Evolutionary conservation across 139 green algal genomes (phyloP).

Genomic region (Choricystis sp.): DNA sequence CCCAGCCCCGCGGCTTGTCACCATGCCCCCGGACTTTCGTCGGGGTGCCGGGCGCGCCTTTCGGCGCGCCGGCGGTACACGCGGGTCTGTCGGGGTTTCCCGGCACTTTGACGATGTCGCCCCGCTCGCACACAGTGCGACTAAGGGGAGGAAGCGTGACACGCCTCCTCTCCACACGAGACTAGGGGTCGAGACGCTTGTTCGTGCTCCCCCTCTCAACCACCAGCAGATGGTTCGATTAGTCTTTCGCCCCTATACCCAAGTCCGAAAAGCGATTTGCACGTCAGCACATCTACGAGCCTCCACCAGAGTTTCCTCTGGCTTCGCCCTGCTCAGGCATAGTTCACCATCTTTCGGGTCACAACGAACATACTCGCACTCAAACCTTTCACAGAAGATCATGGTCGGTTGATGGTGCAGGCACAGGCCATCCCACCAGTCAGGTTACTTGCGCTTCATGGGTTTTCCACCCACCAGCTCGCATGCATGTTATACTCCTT

Average conservation of each 20-base stretch:
- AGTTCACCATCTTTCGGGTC: slow-evolving; percentile 93
- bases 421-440: slow-evolving; percentile 48
- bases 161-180: slow-evolving; percentile 1
- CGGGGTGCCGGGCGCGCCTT: background rate
- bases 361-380: slow-evolving; percentile 74
- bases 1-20: slow-evolving; percentile 5
- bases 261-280: slow-evolving; percentile 94
- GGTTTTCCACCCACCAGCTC: slow-evolving; percentile 68
- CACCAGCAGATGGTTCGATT: slow-evolving; percentile 74
- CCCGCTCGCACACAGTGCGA: background rate
- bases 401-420: slow-evolving; percentile 76
- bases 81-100: slow-evolving; percentile 5
- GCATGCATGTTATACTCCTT: slow-evolving; percentile 82
- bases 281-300: slow-evolving; percentile 89
- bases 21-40: slow-evolving; percentile 1
- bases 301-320: slow-evolving; percentile 88
- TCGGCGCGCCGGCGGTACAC: slow-evolving; percentile 2
- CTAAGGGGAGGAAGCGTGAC: background rate
- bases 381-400: slow-evolving; percentile 77
- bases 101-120: slow-evolving; percentile 14
- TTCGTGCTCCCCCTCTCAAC: slow-evolving; percentile 12
- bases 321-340: slow-evolving; percentile 86
- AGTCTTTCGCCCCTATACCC: slow-evolving; percentile 96
- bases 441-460: slow-evolving; percentile 80
- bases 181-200: slow-evolving; percentile 80